Conservation (phyloP, 371 early-diverging fungal species). For the Actinomucor elegans region DNA sequence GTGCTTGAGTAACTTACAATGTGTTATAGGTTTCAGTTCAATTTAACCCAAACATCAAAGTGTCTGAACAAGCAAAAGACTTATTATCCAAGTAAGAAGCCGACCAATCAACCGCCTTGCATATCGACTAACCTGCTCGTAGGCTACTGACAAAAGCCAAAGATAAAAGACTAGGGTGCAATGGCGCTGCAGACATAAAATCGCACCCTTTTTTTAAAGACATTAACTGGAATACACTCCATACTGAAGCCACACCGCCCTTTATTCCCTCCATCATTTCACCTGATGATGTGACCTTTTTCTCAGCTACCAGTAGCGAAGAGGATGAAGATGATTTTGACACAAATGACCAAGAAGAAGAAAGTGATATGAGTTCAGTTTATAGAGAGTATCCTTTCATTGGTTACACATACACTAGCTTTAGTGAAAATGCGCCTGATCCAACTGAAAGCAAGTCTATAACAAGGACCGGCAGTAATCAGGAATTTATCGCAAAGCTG, state of each 20-base stretch:
- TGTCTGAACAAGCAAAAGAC: conserved; percentile 79
- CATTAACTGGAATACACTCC: conserved; percentile 72
- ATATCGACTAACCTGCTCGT: background rate
- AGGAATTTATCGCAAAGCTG: background rate
- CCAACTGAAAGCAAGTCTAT: background rate
- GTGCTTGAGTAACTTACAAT: no score
- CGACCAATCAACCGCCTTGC: no score
- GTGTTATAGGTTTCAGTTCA: conserved; percentile 36
- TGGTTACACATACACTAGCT: conserved; percentile 70
- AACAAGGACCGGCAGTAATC: background rate
- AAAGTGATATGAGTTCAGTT: conserved; percentile 29
- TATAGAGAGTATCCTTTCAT: conserved; percentile 83
- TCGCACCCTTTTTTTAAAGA: conserved; percentile 83
- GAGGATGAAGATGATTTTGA: conserved; percentile 32
- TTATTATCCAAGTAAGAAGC: conserved; percentile 64
- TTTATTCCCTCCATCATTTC: conserved; percentile 81
- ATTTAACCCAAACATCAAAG: conserved; percentile 61
- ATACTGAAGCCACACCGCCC: conserved; percentile 56
- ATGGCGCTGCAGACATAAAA: conserved; percentile 74
- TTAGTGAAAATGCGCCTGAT: background rate
- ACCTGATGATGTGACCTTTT: conserved; percentile 86
- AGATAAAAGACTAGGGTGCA: conserved; percentile 65
- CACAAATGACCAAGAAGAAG: conserved; percentile 25
- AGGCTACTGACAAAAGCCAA: conserved; percentile 78
- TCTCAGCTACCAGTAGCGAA: conserved; percentile 71